phyloP scores from a whole-genome alignment of 202 grass and related monocot genomes.

The Miscanthus sacchariflorus region DNA sequence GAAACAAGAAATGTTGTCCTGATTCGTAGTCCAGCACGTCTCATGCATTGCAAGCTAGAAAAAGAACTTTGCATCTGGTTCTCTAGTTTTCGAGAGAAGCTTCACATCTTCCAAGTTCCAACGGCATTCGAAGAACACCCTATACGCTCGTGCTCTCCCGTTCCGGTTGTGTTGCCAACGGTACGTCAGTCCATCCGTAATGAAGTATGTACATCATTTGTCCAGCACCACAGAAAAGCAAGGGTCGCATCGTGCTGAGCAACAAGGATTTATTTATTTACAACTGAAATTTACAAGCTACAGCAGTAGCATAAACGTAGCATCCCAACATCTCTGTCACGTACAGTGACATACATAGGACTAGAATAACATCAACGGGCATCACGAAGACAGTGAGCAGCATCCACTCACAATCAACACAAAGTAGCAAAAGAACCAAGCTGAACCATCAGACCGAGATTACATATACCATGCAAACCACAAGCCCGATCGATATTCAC shows the following conservation, averaged over 20 bases:
- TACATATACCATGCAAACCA: not conserved
- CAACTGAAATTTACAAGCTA: conserved; percentile 26
- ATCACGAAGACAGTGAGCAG: conserved; percentile 2
- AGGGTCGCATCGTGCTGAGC: not conserved
- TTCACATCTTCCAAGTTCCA: too few relatives aligned
- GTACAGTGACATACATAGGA: not conserved
- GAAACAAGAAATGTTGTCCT: too few relatives aligned
- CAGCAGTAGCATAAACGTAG: not conserved
- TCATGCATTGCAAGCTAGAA: too few relatives aligned
- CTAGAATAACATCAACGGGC: not conserved
- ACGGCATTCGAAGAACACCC: too few relatives aligned
- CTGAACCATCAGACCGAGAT: not conserved
- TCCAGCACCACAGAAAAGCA: too few relatives aligned
- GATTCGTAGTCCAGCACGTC: too few relatives aligned
- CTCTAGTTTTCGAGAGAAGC: too few relatives aligned
- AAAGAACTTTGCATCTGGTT: too few relatives aligned
- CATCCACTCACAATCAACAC: not conserved
- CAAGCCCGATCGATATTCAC: not conserved
- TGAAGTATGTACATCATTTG: too few relatives aligned
- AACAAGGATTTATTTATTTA: conserved; percentile 8
- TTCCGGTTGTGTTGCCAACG: too few relatives aligned
- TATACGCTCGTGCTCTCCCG: too few relatives aligned
- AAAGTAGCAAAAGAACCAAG: not conserved
- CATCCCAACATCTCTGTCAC: not conserved
- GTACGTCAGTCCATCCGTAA: too few relatives aligned